These are phyloP conservation scores for Rhizopogon roseolus DNA, from an alignment of 768 basidiomycete species.

Conservation along the genomic window DNA sequence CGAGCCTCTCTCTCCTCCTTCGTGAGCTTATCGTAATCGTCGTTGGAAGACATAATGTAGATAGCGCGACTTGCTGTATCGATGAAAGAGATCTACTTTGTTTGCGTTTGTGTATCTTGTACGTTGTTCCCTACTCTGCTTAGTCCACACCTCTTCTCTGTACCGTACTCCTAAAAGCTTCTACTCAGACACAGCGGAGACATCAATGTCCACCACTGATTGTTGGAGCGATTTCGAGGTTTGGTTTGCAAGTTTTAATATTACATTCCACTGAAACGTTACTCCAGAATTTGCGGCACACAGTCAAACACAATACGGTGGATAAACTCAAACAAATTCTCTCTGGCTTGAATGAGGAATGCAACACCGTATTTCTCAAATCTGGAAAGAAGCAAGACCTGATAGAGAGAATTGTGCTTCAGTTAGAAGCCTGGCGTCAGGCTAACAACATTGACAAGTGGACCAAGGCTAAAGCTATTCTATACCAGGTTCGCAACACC, in stretches of 20 bases:
- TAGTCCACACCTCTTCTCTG: constrained; percentile 5
- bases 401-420: constrained; percentile 64
- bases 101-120: constrained; percentile 30
- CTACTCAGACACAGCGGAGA: background rate
- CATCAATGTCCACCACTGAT: constrained; percentile 56
- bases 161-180: constrained; percentile 8
- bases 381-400: constrained; percentile 86
- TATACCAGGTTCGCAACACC: constrained; percentile 59
- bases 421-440: constrained; percentile 58
- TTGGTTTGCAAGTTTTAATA: constrained; percentile 16
- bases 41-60: constrained; percentile 29
- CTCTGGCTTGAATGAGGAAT: constrained; percentile 73
- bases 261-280: constrained; percentile 14
- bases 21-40: constrained; percentile 72
- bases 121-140: constrained; percentile 7
- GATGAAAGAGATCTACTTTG: constrained; percentile 5
- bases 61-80: too few relatives aligned
- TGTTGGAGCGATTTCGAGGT: constrained; percentile 77
- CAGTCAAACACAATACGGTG: constrained; percentile 74
- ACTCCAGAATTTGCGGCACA: constrained; percentile 61
- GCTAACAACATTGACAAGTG: constrained; percentile 59
- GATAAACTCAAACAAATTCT: constrained; percentile 84
- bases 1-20: constrained; percentile 69
- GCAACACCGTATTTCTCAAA: constrained; percentile 60
- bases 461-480: constrained; percentile 61